phyloP scores from a whole-genome alignment of 78 protist genomes.

The Polysphondylium violaceum region DNA sequence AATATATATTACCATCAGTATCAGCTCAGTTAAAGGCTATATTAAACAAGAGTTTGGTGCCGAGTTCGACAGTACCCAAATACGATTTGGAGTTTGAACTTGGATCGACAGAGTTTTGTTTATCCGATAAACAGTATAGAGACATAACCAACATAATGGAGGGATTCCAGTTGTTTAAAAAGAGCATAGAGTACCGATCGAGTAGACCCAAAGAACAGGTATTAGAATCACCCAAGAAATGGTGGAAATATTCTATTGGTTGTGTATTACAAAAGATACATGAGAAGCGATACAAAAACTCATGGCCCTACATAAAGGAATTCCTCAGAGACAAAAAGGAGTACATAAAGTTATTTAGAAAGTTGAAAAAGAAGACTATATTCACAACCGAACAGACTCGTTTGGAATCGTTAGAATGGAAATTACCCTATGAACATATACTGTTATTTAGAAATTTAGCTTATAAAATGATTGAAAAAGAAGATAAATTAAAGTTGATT shows the following conservation, averaged over 20 bases:
- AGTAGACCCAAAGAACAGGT: conserved; percentile 1
- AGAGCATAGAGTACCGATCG: conserved; percentile 24
- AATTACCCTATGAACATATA: conserved; percentile 36
- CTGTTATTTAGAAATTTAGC: conserved; percentile 36
- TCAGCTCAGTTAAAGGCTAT: conserved; percentile 30
- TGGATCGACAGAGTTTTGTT: not conserved
- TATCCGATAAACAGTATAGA: conserved; percentile 48
- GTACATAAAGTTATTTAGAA: conserved; percentile 36
- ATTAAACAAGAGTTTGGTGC: conserved; percentile 27
- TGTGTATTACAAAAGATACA: conserved; percentile 3
- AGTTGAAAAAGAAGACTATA: conserved; percentile 27
- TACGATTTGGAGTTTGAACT: conserved; percentile 9
- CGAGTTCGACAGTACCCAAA: conserved; percentile 1
- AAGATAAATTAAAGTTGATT: conserved; percentile 9
- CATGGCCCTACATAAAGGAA: conserved; percentile 42
- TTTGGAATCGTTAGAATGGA: conserved; percentile 71
- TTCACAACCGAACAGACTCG: conserved; percentile 33
- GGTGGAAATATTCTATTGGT: conserved; percentile 55
- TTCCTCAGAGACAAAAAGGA: conserved; percentile 49
- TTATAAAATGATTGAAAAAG: conserved; percentile 49
- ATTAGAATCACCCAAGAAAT: not conserved
- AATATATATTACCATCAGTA: conserved; percentile 28
- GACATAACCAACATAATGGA: conserved; percentile 49
- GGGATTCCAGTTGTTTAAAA: conserved; percentile 46
- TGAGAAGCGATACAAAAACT: conserved; percentile 2